Evolutionary conservation across 148 eudicot genomes (phyloP).

Genomic region (Arbutus unedo): DNA sequence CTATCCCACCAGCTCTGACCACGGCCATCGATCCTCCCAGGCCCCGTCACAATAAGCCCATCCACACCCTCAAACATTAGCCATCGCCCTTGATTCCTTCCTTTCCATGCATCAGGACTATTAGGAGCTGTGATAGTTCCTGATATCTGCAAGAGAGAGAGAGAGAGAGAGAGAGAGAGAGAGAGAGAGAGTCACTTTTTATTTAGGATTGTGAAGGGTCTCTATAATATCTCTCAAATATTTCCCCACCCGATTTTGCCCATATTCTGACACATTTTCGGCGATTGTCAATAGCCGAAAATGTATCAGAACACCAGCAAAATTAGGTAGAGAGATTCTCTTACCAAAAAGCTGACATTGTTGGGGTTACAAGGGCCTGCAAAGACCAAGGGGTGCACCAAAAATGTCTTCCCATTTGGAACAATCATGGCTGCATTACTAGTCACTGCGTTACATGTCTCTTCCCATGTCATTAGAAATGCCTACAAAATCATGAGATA

Average conservation of each 20-base stretch:
- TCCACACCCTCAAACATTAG: constrained; percentile 12
- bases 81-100: constrained; percentile 20
- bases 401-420: constrained; percentile 12
- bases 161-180: background rate
- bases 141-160: background rate
- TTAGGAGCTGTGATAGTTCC: constrained; percentile 22
- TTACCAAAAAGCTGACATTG: constrained; percentile 18
- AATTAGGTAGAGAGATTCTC: background rate
- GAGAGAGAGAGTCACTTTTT: background rate
- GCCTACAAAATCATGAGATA: constrained; percentile 5
- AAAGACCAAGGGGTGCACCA: constrained; percentile 18
- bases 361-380: constrained; percentile 21
- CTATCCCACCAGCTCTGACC: constrained; percentile 27
- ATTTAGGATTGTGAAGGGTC: background rate
- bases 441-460: constrained; percentile 12
- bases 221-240: background rate
- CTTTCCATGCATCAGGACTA: constrained; percentile 23
- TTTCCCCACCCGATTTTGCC: no score
- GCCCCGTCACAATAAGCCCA: constrained; percentile 15
- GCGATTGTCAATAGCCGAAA: no score
- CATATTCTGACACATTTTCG: no score
- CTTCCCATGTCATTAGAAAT: constrained; percentile 15
- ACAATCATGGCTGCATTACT: constrained; percentile 10
- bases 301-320: no score
- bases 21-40: constrained; percentile 16